Base-by-base conservation (phyloP, 1,284 basidiomycete genomes). In the Boletellus deceptivus region DNA sequence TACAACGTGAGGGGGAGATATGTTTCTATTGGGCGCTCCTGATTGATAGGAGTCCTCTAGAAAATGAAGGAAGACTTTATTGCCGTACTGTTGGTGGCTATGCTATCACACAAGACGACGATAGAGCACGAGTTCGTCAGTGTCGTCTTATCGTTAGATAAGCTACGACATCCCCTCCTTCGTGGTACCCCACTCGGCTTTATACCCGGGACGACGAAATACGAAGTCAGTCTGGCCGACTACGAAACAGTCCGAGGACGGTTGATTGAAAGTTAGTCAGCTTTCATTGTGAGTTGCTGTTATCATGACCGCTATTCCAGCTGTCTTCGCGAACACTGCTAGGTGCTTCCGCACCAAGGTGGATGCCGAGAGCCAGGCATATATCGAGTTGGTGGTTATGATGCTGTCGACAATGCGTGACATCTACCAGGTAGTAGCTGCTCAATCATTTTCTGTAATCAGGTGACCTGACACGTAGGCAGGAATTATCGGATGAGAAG, bases 61-160 rank as follows among this genome's bases (percentile, higher is more conserved):
- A 59, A 63, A 6, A 71, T 78, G 52, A 71, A 73, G 51, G 75
- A 84, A 40, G 71, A 75, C 2, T 84, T 84, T 55, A 58, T 89
- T 5, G 69, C 77, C 18, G 73, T 83, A 14, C 65, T 90, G 22
- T 74, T 89, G 45, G 73, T 79, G 49, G 75, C 78, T 3, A 67
- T 88, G 33, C 77, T 82, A 3, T 76, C 82, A 0, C 69, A 71
- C 17, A 70, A 72, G 40, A 60, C 79, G 18, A 79, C 78, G 0
- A 68, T 83, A 25, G 86, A 91, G 61, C 78, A 82, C 56, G 76
- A 83, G 50, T 89, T 82, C 56, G 63, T 78, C 7, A 70, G 78
- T 2, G 56, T 75, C 25, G 59, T 86, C 16, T 68, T 84, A 20
- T 75, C 78, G 2, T 68, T 82, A 24, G 82, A 82, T 55, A 71